Evolutionary conservation across 2,329 filamentous ascomycete species (phyloP).

Genomic region (Aspergillus pseudonomiae): DNA sequence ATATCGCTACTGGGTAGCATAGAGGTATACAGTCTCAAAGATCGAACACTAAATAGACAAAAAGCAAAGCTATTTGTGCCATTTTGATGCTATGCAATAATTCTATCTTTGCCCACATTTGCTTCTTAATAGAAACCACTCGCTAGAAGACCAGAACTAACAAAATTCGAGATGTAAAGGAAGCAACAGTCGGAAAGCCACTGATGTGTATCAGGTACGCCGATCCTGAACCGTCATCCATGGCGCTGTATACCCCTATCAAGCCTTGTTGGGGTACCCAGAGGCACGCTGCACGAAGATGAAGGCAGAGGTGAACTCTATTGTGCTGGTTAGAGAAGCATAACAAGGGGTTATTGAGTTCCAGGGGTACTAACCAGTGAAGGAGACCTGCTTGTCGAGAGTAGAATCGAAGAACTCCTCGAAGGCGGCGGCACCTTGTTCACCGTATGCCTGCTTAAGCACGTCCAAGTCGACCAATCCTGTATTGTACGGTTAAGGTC

Average conservation of each 20-base stretch:
- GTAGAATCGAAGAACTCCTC: background rate
- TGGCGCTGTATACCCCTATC: background rate
- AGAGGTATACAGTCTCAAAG: background rate
- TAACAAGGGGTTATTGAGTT: background rate
- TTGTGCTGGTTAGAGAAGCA: background rate
- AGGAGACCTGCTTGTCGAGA: background rate
- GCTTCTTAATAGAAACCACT: background rate
- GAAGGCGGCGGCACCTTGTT: background rate
- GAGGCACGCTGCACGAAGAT: background rate
- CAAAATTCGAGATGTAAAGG: background rate
- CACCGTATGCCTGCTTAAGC: background rate
- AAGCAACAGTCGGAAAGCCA: background rate
- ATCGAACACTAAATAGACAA: background rate
- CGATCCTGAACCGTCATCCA: background rate
- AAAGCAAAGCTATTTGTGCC: background rate
- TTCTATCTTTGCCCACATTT: background rate
- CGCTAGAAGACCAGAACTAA: background rate
- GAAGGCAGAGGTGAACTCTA: background rate
- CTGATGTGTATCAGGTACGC: background rate
- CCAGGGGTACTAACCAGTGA: background rate
- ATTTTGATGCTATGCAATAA: background rate
- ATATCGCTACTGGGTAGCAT: background rate
- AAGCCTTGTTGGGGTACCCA: background rate
- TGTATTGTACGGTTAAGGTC: background rate
- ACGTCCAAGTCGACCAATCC: background rate